Base-by-base conservation (phyloP, 2,329 filamentous ascomycete genomes). In the Uncinocarpus reesii region DNA sequence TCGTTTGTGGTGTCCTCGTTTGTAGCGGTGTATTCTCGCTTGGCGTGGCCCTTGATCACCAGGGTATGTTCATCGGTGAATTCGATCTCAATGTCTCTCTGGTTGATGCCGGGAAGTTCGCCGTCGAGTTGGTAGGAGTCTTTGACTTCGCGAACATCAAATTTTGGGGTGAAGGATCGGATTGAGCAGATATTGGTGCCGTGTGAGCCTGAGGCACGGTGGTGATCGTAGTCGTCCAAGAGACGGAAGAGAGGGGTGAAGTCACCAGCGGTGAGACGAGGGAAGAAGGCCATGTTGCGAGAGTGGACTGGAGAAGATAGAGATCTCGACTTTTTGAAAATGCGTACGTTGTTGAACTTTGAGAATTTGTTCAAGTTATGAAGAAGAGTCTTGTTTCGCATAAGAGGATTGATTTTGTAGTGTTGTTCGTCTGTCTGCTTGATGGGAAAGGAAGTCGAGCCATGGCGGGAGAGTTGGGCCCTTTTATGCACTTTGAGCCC, bases 1-100 rank as follows among this genome's bases (percentile, higher is more conserved):
- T 57, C 50, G 21, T 58, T 51, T 5, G 50, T 42, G n/a, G 57
- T 50, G 43, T 58, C 47, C 37, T 49, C 45, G 31, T 54, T 58
- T 37, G 43, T 55, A 35, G 53, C 50, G 41, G 52, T 48, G 50
- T 65, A 65, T 29, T 62, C 57, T 18, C 63, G 63, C 49, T 67
- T 63, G 5, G 61, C 57, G 42, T 54, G 61, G 11, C 70, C 70
- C 46, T 67, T 68, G 51, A 73, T 62, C 23, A 68, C 59, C 2
- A 73, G 61, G 0, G 69, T 73, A 23, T 67, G 60, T 7, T 66
- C 56, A 46, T 73, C 70, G 40, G 63, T 62, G 56, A 73, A 72
- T 55, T 71, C 67, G 36, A 73, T 70, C 7, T 71, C 64, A 23
- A 73, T 60, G 47, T 70, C 61, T 50, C 64, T 63, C 51, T 70